Conservation (phyloP, 2,329 filamentous ascomycete species). For the Verticillium nubilum region DNA sequence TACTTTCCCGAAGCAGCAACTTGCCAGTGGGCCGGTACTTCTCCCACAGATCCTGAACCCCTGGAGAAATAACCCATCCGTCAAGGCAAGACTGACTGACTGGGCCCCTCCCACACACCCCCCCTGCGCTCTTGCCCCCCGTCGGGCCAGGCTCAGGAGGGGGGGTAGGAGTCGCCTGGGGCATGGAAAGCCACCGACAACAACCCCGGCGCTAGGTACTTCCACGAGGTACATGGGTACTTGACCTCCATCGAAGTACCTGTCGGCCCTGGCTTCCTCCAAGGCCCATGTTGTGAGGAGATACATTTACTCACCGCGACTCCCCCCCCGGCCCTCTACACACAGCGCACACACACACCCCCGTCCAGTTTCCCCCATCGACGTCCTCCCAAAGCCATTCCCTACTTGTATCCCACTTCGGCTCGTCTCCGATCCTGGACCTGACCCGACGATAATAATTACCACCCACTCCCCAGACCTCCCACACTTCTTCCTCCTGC, state of each 20-base stretch:
- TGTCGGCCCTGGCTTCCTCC: constrained; percentile 8
- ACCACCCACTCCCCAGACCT: constrained; percentile 13
- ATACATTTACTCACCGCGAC: constrained; percentile 9
- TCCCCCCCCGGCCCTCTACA: constrained; percentile 5
- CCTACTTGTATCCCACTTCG: constrained; percentile 1
- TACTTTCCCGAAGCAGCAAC: neutral
- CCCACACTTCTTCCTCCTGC: constrained; percentile 9
- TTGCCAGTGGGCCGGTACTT: neutral
- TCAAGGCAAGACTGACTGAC: constrained; percentile 1
- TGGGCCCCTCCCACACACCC: neutral
- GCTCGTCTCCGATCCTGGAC: constrained; percentile 2
- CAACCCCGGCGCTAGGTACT: constrained; percentile 4
- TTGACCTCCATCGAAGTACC: neutral
- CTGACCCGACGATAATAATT: constrained; percentile 14
- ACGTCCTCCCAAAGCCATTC: constrained; percentile 2
- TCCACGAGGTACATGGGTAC: constrained; percentile 4
- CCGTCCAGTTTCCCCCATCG: neutral
- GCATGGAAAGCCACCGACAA: constrained; percentile 5
- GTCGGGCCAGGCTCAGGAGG: neutral
- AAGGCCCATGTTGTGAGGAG: constrained; percentile 4
- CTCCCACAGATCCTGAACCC: neutral
- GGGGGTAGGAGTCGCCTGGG: neutral
- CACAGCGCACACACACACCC: neutral
- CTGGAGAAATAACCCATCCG: neutral
- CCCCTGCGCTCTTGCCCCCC: neutral